phyloP scores from a whole-genome alignment of 2,329 filamentous ascomycete genomes.

The Cladophialophora bantiana region DNA sequence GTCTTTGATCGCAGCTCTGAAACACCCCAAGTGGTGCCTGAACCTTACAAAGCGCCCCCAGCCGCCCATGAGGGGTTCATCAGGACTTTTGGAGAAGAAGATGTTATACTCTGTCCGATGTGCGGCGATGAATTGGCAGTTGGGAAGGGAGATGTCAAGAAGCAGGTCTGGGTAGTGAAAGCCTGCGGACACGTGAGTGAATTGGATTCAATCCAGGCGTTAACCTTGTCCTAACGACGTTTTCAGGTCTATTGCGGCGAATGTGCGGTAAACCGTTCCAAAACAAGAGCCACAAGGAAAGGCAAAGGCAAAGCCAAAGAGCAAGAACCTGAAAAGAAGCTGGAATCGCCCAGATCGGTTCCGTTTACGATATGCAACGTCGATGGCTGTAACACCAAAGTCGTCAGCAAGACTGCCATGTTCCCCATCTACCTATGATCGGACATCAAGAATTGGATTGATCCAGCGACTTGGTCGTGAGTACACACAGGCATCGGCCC shows the following conservation, averaged over 20 bases:
- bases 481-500: not conserved
- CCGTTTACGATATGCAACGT: slow-evolving; percentile 56
- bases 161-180: slow-evolving; percentile 92
- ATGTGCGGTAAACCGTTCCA: slow-evolving; percentile 51
- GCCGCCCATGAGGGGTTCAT: slow-evolving; percentile 79
- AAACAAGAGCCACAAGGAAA: slow-evolving; percentile 45
- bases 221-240: slow-evolving; percentile 11
- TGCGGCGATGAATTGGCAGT: slow-evolving; percentile 85
- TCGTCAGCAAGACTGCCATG: slow-evolving; percentile 51
- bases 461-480: not conserved
- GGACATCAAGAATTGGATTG: not conserved
- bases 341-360: slow-evolving; percentile 42
- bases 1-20: slow-evolving; percentile 35
- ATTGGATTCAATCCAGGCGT: slow-evolving; percentile 18
- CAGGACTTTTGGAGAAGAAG: slow-evolving; percentile 73
- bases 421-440: slow-evolving; percentile 56
- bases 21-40: slow-evolving; percentile 36
- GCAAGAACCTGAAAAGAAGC: slow-evolving; percentile 41
- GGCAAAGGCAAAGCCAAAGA: slow-evolving; percentile 33
- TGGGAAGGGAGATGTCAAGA: slow-evolving; percentile 70
- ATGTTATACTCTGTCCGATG: slow-evolving; percentile 81
- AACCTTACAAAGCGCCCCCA: slow-evolving; percentile 67
- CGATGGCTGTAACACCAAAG: slow-evolving; percentile 49
- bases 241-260: slow-evolving; percentile 58
- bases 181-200: slow-evolving; percentile 84